Evolutionary conservation across 2,329 filamentous ascomycete genomes (phyloP), one percentile per base, ranked within the genome.

Genomic region (Trichophyton mentagrophytes): DNA sequence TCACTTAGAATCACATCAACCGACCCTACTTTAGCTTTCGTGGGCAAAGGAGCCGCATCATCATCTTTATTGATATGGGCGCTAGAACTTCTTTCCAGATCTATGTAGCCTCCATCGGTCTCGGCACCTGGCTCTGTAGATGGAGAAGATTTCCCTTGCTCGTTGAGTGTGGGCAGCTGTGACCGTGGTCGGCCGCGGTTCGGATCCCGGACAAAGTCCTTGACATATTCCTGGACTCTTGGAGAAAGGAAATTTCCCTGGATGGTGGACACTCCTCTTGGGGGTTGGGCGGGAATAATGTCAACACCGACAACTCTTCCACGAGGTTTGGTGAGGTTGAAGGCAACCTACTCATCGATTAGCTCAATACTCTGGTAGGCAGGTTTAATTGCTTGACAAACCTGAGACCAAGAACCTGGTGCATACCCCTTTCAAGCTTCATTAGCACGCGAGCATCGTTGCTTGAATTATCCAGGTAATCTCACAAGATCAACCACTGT

Each of bases 1-100:
- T 99, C 93, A 84, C 90, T 96, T 72, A 99, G 79, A 72, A 99
- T 89, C 71, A 99, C 84, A 77, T 97, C 89, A 65, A 96, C 91
- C 4, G 25, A 27, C 30, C 42, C 57, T 27, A 20, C 40, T 59
- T 49, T 36, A 15, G 20, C 22, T 64, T 80, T 80, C 53, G 70
- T 65, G 61, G 72, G 73, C 60, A 63, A 36, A 13, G 5, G 51
- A 6, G n/a, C 33, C n/a, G 1, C 11, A 9, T 36, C 51, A 56
- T 65, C 62, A 11, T 71, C 68, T 64, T 61, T 67, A 63, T 49
- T 67, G 60, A 67, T 66, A 40, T 65, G 58, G 25, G 60, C 59
- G 58, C 47, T 71, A 60, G 42, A 67, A 65, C 62, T 71, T 67
- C 57, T 67, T 65, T 65, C 67, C 56, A 27, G 62, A 62, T 68